Base-by-base conservation (phyloP, 345 rosid species). In the Pistacia integerrima region DNA sequence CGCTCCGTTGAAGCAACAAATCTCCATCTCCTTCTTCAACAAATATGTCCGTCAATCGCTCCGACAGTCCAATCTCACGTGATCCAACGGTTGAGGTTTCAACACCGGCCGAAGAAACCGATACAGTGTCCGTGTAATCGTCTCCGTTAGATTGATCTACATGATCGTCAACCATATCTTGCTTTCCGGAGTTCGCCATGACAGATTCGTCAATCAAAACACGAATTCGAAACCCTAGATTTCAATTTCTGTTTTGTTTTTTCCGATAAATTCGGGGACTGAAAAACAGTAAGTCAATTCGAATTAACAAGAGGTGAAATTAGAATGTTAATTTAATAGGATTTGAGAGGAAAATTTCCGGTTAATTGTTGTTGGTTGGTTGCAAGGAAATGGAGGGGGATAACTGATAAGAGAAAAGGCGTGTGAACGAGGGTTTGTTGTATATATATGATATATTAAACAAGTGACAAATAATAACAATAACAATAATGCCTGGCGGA, bases 1-100 rank as follows among this genome's bases (percentile, higher is more conserved):
- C 90, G 80, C 81, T 87, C 16, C 78, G 78, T 22, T 90, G 93
- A 72, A 92, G 82, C 80, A 92, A 49, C 87, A 90, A 88, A 74
- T 90, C 98, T 33, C 90, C 88, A 36, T 87, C 91, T 61, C 84
- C 87, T 28, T 85, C 84, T 12, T 80, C 90, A 41, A 80, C 86
- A 8, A 85, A 67, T n/a, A 82, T 74, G 60, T 88, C 89, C 76
- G 89, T 78, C 89, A 89, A 84, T 41, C 92, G 86, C 82, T 88
- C 94, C 80, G 92, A 69, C 62, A 85, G 76, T 28, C 87, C 87
- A 30, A 60, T 62, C 73, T 76, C 93, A 41, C 64, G 72, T 83
- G 93, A 89, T 88, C 88, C 89, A 63, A 44, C 82, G 46, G 73
- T 10, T 0, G 80, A 81, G 62, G 78, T 64, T 72, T 78, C 89